Evolutionary conservation across 352 stramenopile species (phyloP).

Genomic region (Globisporangium perplexum): DNA sequence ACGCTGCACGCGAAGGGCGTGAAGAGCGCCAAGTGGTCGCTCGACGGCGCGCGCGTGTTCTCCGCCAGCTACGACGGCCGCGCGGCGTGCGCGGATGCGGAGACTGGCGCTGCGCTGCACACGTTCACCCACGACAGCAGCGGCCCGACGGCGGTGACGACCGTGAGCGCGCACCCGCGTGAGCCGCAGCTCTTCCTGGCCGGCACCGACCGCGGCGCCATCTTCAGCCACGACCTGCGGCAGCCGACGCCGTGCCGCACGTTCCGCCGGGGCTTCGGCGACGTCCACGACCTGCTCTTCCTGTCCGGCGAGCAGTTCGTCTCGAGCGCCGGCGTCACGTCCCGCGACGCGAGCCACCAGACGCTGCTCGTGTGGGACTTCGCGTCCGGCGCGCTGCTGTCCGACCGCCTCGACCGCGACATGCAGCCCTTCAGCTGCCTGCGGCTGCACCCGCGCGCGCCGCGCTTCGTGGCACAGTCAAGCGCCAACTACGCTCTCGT

Average conservation of each 20-base stretch:
- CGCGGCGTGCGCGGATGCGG: slow-evolving; percentile 22
- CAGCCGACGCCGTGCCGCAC: neutral
- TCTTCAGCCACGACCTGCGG: slow-evolving; percentile 36
- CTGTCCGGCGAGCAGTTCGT: slow-evolving; percentile 31
- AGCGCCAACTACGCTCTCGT: slow-evolving; percentile 29
- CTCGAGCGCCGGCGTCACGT: slow-evolving; percentile 35
- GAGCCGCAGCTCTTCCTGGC: slow-evolving; percentile 25
- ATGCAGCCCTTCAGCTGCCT: slow-evolving; percentile 41
- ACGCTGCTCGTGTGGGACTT: slow-evolving; percentile 66
- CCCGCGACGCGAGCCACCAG: slow-evolving; percentile 46
- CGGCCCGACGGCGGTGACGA: slow-evolving; percentile 16
- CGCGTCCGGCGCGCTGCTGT: slow-evolving; percentile 32
- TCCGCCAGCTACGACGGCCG: slow-evolving; percentile 39
- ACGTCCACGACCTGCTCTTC: slow-evolving; percentile 58
- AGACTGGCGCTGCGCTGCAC: slow-evolving; percentile 19
- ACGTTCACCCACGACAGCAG: neutral
- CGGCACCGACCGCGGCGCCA: slow-evolving; percentile 25
- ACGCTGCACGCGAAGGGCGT: slow-evolving; percentile 33
- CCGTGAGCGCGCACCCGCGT: slow-evolving; percentile 22
- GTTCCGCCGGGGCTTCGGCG: slow-evolving; percentile 25
- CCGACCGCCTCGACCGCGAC: slow-evolving; percentile 40
- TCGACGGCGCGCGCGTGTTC: slow-evolving; percentile 32
- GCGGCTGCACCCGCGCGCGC: slow-evolving; percentile 28
- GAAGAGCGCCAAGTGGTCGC: slow-evolving; percentile 50
- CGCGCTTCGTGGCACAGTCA: slow-evolving; percentile 44